A percentile compares a stretch with the other conserved stretches of the same genome.
phyloP scores from a whole-genome alignment of 371 early-diverging fungal species.

The Zopfochytrium polystomum region DNA sequence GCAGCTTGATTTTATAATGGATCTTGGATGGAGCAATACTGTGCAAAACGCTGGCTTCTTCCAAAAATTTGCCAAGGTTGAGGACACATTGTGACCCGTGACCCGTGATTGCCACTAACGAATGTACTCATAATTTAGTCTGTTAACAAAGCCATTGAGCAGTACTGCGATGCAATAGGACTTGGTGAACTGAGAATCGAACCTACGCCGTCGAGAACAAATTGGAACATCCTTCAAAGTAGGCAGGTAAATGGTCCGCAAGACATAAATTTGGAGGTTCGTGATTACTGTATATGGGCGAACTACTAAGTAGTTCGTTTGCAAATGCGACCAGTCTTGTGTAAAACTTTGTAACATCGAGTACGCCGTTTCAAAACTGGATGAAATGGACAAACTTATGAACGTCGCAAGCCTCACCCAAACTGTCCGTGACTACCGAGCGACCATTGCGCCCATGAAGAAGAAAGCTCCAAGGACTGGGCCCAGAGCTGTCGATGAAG shows the following conservation, averaged over 20 bases:
- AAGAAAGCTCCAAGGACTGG: constrained; percentile 15
- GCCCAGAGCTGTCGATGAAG: constrained; percentile 15
- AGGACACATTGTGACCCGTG: not conserved
- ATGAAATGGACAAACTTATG: constrained; percentile 41
- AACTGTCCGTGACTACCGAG: constrained; percentile 35
- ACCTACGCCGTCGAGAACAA: constrained; percentile 3
- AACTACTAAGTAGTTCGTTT: constrained; percentile 10
- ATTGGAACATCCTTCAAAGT: constrained; percentile 22
- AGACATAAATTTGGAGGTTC: constrained; percentile 42
- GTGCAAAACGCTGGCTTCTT: constrained; percentile 45
- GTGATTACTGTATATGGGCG: constrained; percentile 7
- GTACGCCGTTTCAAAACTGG: constrained; percentile 37
- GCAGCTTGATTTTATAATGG: constrained; percentile 41
- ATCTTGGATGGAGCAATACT: constrained; percentile 39
- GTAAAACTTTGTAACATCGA: constrained; percentile 46
- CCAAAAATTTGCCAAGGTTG: constrained; percentile 40
- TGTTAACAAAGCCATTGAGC: constrained; percentile 42
- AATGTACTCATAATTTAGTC: too few species aligned
- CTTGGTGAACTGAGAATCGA: constrained; percentile 32
- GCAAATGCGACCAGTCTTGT: too few species aligned
- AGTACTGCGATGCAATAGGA: constrained; percentile 46
- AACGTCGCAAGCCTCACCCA: constrained; percentile 31
- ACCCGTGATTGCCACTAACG: not conserved
- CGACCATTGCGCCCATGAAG: constrained; percentile 28
- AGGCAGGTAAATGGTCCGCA: constrained; percentile 32